These are phyloP conservation scores for Earliella scabrosa DNA, from an alignment of 1,284 basidiomycete genomes.

Conservation along the genomic window DNA sequence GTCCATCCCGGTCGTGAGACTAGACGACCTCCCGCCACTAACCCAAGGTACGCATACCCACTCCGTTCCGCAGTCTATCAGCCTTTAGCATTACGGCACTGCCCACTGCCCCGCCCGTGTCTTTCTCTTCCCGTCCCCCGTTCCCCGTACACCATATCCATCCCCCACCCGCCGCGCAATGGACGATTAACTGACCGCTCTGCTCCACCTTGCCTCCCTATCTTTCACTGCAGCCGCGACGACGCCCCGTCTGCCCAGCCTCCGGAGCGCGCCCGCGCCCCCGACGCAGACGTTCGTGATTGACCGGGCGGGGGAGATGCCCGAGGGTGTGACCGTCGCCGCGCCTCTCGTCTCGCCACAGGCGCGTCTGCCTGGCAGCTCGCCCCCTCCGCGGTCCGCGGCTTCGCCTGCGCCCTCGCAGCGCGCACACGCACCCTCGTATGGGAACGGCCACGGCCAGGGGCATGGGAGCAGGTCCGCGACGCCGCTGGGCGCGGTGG, in stretches of 20 bases:
- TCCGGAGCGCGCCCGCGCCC: constrained; percentile 31
- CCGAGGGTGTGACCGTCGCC: constrained; percentile 51
- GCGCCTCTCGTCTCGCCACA: no score
- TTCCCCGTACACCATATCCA: neutral
- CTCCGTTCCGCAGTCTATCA: neutral
- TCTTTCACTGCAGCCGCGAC: constrained; percentile 15
- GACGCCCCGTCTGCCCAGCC: constrained; percentile 31
- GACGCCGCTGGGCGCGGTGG: constrained; percentile 11
- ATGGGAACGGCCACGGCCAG: no score
- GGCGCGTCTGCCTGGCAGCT: constrained; percentile 6
- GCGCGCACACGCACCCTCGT: constrained; percentile 22
- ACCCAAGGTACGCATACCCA: constrained; percentile 39
- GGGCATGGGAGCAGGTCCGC: constrained; percentile 19
- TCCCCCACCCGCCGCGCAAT: neutral
- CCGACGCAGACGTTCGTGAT: constrained; percentile 53
- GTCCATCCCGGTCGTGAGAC: constrained; percentile 81
- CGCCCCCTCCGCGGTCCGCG: neutral
- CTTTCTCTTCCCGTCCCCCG: neutral
- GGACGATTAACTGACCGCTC: neutral
- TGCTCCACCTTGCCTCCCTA: neutral
- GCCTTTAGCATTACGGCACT: constrained; percentile 6
- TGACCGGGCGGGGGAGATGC: constrained; percentile 87
- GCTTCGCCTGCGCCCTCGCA: constrained; percentile 14
- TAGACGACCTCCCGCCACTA: constrained; percentile 70
- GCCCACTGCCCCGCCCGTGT: neutral